These are phyloP conservation scores for Penicillium digitatum DNA, from an alignment of 2,329 filamentous ascomycete genomes.

Conservation along the genomic window DNA sequence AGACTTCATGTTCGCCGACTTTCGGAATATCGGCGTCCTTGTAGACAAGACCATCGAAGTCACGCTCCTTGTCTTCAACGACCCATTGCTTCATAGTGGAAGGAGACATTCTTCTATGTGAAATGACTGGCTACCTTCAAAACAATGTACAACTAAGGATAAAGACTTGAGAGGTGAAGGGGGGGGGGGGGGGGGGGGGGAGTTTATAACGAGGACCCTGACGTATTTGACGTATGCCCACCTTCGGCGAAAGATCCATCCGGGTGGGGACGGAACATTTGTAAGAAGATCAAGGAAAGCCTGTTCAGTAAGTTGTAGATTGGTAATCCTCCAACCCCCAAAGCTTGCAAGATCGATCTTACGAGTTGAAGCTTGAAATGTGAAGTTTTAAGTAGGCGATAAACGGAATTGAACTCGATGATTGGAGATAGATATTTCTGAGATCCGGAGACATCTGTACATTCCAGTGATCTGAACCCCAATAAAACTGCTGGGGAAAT, in stretches of 20 bases:
- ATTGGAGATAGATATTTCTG: neutral
- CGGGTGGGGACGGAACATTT: slow-evolving; percentile 11
- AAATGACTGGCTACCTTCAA: neutral
- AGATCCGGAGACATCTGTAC: too few relatives aligned
- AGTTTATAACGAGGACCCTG: neutral
- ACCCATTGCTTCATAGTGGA: slow-evolving; percentile 55
- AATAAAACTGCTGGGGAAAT: too few relatives aligned
- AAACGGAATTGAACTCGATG: too few relatives aligned
- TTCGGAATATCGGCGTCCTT: slow-evolving; percentile 54
- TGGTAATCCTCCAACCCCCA: too few relatives aligned
- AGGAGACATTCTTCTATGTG: slow-evolving; percentile 34
- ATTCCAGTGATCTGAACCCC: too few relatives aligned
- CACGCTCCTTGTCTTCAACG: slow-evolving; percentile 47
- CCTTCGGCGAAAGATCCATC: slow-evolving; percentile 1
- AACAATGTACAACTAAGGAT: neutral
- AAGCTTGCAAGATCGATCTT: too few relatives aligned
- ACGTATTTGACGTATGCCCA: slow-evolving; percentile 5
- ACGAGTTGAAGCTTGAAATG: neutral
- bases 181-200: neutral
- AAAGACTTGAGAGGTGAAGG: too few relatives aligned
- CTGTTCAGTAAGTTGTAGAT: too few relatives aligned
- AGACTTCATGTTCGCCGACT: slow-evolving; percentile 65
- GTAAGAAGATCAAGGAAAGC: neutral
- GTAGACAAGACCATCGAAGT: slow-evolving; percentile 59
- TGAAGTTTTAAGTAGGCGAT: neutral